Base-by-base conservation (phyloP, 1,284 basidiomycete species). In the Ceratorhiza oryzae-sativae region DNA sequence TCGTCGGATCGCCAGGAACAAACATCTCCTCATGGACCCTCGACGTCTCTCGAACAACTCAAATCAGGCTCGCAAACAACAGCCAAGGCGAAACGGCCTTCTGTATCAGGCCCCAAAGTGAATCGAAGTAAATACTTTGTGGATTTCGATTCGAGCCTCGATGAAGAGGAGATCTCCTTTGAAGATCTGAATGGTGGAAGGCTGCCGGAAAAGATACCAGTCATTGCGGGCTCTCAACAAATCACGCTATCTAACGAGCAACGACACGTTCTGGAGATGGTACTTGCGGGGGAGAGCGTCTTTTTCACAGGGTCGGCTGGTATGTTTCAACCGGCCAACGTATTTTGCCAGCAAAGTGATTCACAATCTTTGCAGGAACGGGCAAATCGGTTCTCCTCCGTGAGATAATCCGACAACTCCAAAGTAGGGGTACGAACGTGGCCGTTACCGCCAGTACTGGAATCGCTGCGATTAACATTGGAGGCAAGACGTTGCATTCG, bases 381-480 rank as follows among this genome's bases (percentile, higher is more conserved):
- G 62, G 62, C 18, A 65, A 65, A 39, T 65, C 62, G 6, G 42
- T 65, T 39, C 20, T 65, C 5, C 48, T 65, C 1, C 42, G 62
- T 2, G 42, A 51, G 25, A 65, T 65, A 6, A 65, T 65, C 34
- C 13, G 32, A 23, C 18, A 49, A 41, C 32, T 65, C 1, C 60
- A 41, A n/a, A 20, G n/a, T 1, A 18, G 34, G 41, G 8, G 32
- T 9, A 25, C 1, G 20, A 13, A 32, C 13, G 48, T 65, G 2
- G 62, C 62, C 25, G 62, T 65, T 51, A 65, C 62, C 1, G 62
- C 62, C 3, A 65, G 62, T 12, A 65, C 62, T 13, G 72, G 72
- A 4, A 87, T 88, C 72, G 86, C 86, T 0, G 86, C 83, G 0
- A 85, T 85, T 77, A 86, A 87, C 76, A 84, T 88, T 71, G 86